Evolutionary conservation across 768 basidiomycete species (phyloP), one percentile per base, ranked within the genome.

Genomic region (Boletus subparvulus): DNA sequence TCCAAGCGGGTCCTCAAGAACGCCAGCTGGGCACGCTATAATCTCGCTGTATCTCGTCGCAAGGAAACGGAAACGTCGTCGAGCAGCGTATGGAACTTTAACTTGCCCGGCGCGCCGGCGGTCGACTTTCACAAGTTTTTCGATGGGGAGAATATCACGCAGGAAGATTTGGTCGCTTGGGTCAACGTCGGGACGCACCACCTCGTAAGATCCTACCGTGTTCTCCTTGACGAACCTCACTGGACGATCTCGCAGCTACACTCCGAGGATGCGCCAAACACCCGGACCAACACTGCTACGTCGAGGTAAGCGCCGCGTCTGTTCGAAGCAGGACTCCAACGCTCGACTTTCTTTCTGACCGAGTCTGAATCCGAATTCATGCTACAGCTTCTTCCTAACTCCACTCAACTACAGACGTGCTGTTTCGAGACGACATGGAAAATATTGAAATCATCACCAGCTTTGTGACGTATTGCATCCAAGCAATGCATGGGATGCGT

Each of bases 181-280:
- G 64, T 87, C 51, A 86, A 86, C 60, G 60, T 87, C 39, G 86
- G 86, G 21, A 87, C 78, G 73, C 86, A 88, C 66, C 86, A 87
- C 62, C 71, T 86, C 48, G 81, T 81, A 55, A 36, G 75, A 58
- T 8, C 1, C 26, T 10, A 4, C 2, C 3, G 1, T 24, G 7
- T 40, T 12, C 35, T 33, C 8, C 21, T 24, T 8, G 17, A n/a
- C 21, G 9, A 9, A 28, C 26, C 36, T 56, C 5, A 37, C 19
- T 17, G 21, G 42, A 21, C 8, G 43, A 32, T 26, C 26, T 36
- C 54, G 11, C 51, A 82, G 80, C 83, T 83, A 1, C 80, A 83
- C 62, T 80, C 86, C 5, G 86, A 87, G 69, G 85, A 87, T 68
- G 76, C 80, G 2, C 85, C 85, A 1, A 83, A 80, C 61, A 86